These are phyloP conservation scores for Daldinia loculata DNA, from an alignment of 495 filamentous ascomycete species.

Conservation along the genomic window DNA sequence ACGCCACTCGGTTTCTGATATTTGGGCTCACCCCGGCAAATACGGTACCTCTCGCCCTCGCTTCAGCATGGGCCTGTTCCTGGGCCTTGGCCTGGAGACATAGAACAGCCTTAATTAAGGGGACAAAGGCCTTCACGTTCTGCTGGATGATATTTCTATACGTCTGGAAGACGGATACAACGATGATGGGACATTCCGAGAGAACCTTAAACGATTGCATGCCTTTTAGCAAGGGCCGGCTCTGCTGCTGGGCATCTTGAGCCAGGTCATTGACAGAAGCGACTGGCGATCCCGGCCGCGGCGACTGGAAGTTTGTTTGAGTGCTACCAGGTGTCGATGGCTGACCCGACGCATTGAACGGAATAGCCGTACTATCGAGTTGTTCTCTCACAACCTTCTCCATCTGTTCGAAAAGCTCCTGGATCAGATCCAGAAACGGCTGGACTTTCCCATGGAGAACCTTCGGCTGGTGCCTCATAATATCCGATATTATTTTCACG, in stretches of 20 bases:
- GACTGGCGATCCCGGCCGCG: slow-evolving; percentile 87
- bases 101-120: slow-evolving; percentile 89
- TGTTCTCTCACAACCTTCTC: slow-evolving; percentile 93
- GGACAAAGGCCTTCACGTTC: slow-evolving; percentile 93
- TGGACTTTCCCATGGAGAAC: slow-evolving; percentile 82
- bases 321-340: slow-evolving; percentile 81
- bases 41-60: slow-evolving; percentile 74
- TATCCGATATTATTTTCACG: slow-evolving; percentile 97
- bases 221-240: slow-evolving; percentile 80
- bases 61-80: slow-evolving; percentile 87
- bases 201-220: slow-evolving; percentile 99
- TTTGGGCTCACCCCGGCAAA: slow-evolving; percentile 94
- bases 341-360: slow-evolving; percentile 65
- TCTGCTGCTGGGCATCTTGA: slow-evolving; percentile 77
- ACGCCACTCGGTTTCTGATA: slow-evolving; percentile 92
- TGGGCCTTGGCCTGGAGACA: slow-evolving; percentile 92
- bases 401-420: slow-evolving; percentile 94
- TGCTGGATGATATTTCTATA: slow-evolving; percentile 78
- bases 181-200: slow-evolving; percentile 97
- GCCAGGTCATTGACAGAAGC: slow-evolving; percentile 79
- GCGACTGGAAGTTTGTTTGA: slow-evolving; percentile 76
- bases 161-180: slow-evolving; percentile 97
- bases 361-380: slow-evolving; percentile 73
- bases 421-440: slow-evolving; percentile 87
- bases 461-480: slow-evolving; percentile 90